Evolutionary conservation across 129 eudicot genomes (phyloP).

Genomic region (Lonicera japonica): DNA sequence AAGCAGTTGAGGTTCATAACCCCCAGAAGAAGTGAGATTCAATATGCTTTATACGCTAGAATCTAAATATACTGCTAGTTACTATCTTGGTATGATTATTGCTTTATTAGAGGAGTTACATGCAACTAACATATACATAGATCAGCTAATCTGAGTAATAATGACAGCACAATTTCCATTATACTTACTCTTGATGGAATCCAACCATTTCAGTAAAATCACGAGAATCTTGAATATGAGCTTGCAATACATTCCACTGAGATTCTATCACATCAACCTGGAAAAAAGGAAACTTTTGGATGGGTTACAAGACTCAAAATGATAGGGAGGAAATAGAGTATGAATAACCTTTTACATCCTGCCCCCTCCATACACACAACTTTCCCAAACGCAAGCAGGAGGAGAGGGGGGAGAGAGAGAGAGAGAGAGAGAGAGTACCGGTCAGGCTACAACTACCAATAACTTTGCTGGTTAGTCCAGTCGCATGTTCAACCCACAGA

Average conservation of each 20-base stretch:
- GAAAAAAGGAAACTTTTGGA: neutral
- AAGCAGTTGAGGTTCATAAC: too few species aligned
- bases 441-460: neutral
- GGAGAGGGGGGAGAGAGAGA: too few species aligned
- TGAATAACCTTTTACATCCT: too few species aligned
- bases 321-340: neutral
- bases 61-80: neutral
- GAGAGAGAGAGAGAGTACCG: neutral
- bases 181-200: constrained; percentile 92
- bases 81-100: neutral
- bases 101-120: neutral
- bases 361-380: too few species aligned
- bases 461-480: too few species aligned
- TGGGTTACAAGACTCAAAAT: neutral
- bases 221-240: constrained; percentile 82
- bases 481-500: too few species aligned
- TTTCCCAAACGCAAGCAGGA: too few species aligned
- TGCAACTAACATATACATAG: neutral
- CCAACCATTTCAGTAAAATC: constrained; percentile 90
- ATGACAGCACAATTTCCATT: neutral
- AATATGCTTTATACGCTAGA: too few species aligned
- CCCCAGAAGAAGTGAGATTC: too few species aligned
- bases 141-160: neutral
- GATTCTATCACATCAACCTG: constrained; percentile 99
- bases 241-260: constrained; percentile 94